Evolutionary conservation across 495 filamentous ascomycete species (phyloP).

Genomic region (Daldinia concentrica): DNA sequence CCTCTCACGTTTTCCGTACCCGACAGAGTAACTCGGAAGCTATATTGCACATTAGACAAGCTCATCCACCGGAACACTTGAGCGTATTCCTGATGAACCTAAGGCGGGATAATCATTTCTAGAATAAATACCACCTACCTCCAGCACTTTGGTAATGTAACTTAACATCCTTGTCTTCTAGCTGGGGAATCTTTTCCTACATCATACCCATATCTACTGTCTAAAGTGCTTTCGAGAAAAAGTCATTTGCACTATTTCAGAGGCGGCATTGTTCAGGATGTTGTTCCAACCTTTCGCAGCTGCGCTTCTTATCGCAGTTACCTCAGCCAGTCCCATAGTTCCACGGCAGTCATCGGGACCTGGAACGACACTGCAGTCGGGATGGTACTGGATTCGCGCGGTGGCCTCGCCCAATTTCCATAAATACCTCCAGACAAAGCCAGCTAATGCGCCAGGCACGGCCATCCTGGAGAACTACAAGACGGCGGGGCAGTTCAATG

Average conservation of each 20-base stretch:
- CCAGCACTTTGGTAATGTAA: slow-evolving; percentile 23
- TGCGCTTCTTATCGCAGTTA: slow-evolving; percentile 8
- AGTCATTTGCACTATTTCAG: background rate
- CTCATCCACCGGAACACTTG: slow-evolving; percentile 16
- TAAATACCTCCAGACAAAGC: slow-evolving; percentile 68
- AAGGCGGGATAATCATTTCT: background rate
- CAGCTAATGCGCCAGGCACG: slow-evolving; percentile 55
- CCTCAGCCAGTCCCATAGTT: slow-evolving; percentile 6
- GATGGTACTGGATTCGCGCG: slow-evolving; percentile 69
- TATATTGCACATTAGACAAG: background rate
- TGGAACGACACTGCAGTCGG: slow-evolving; percentile 54
- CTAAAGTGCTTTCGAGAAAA: background rate
- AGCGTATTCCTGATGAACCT: background rate
- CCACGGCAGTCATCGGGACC: slow-evolving; percentile 34
- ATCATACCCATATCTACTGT: background rate
- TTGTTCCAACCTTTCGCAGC: slow-evolving; percentile 7
- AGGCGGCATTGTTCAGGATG: slow-evolving; percentile 8
- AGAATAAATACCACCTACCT: slow-evolving; percentile 23
- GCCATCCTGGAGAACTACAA: slow-evolving; percentile 63
- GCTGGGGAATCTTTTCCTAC: background rate
- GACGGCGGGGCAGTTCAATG: slow-evolving; percentile 69
- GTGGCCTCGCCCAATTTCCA: slow-evolving; percentile 69
- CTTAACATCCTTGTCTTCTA: slow-evolving; percentile 13
- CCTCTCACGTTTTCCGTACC: background rate
- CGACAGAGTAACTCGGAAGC: slow-evolving; percentile 19